A percentile compares a stretch with the other conserved stretches of the same genome.
Conservation (phyloP, 148 eudicot species). For the Rhododendron mucronatum region DNA sequence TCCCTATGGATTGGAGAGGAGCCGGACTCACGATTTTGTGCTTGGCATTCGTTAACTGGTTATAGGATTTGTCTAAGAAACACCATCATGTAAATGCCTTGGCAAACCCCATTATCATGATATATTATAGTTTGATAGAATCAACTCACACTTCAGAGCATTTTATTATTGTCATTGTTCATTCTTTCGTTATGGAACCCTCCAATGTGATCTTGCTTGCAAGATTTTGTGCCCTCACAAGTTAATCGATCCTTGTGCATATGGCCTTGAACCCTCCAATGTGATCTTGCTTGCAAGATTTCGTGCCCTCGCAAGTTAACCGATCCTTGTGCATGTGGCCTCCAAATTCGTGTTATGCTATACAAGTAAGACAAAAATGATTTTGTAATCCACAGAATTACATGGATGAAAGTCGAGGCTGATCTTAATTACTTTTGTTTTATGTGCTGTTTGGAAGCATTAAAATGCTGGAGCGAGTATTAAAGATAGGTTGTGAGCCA, state of each 20-base stretch:
- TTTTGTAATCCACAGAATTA: neutral
- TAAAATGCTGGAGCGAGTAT: neutral
- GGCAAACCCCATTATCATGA: neutral
- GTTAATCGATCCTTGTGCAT: too few relatives aligned
- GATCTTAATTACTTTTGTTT: neutral
- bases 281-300: neutral
- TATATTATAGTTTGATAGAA: neutral
- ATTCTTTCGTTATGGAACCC: too few relatives aligned
- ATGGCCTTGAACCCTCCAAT: neutral
- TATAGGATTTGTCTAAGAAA: neutral
- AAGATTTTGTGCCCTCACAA: too few relatives aligned
- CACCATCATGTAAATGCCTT: neutral
- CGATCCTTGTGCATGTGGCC: neutral
- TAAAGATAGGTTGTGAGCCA: neutral
- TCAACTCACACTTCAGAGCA: neutral
- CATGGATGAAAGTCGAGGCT: neutral
- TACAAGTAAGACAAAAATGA: neutral
- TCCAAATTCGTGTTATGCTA: neutral
- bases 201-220: too few relatives aligned
- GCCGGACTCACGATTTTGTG: too few relatives aligned
- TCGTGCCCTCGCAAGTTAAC: neutral
- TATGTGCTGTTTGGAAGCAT: neutral
- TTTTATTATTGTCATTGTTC: neutral
- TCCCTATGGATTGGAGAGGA: too few relatives aligned
- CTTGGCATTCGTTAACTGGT: neutral